Base-by-base conservation (phyloP, 2,329 filamentous ascomycete genomes). In the Cordyceps cicadae region DNA sequence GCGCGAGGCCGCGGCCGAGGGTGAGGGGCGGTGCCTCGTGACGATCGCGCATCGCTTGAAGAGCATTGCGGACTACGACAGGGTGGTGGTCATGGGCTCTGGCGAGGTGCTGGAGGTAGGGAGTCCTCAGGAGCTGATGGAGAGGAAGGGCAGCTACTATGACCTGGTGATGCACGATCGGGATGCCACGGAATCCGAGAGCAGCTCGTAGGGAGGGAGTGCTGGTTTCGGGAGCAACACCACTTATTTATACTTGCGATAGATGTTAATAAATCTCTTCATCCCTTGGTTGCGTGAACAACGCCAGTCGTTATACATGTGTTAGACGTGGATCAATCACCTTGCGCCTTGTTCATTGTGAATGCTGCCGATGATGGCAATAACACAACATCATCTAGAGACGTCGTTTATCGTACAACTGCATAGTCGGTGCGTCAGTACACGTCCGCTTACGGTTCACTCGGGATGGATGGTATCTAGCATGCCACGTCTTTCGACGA, bases 21-120 rank as follows among this genome's bases (percentile, higher is more conserved):
- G 74, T 3, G 69, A 74, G 5, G 77, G 77, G 21, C 74, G 79
- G 26, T 85, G 82, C 8, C 72, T 85, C 4, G 77, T 85, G 24
- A 83, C 81, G 1, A 83, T 85, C 64, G 82, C 81, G 4, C 82
- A 85, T 68, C 76, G 82, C 6, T 69, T 85, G 48, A 73, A 79
- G 52, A 85, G 82, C 0, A 83, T 86, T 59, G 78, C 83, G 58
- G 82, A 85, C 68, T 85, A 83, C 63, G 82, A 86, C 65, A 75
- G 74, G 21, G 76, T 86, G 0, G 76, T 85, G 5, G 82, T 86
- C 15, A 79, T 86, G 79, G 77, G 76, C 7, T 77, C 75, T 0
- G 82, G 82, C 0, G 72, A 72, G 39, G 79, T 85, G 14, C 64
- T 81, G 9, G 82, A 85, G 77, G 79, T 74, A 69, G 81, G 80